Base-by-base conservation (phyloP, 768 basidiomycete species). In the Daedaleopsis sinensis region DNA sequence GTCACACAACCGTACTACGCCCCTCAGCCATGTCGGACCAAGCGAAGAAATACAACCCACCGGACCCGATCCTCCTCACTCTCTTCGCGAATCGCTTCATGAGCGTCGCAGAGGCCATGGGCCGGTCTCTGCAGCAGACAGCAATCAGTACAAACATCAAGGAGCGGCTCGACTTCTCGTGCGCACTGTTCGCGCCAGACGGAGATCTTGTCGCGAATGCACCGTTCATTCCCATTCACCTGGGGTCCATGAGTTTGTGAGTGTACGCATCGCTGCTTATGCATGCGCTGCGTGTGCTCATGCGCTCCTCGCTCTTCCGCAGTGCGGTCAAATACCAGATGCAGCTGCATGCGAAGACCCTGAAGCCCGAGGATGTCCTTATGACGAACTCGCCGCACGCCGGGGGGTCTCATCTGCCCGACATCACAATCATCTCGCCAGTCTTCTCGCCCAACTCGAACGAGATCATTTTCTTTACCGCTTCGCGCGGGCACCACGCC, bases 61-160 rank as follows among this genome's bases (percentile, higher is more conserved):
- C 92, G 12, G 94, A 96, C 72, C 91, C 93, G 0, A 93, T 96
- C 65, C 78, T 94, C 35, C 80, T 97, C 49, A 93, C 94, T 1
- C 84, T 98, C 54, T 98, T 97, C 68, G 92, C 94, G 12, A 96
- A 97, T 70, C 90, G 96, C 47, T 96, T 98, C 78, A 98, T 98
- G 96, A 92, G 92, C 68, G 93, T 98, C 19, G 94, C 94, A 10
- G 94, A 96, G 72, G 94, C 94, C 11, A 97, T 96, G 94, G 95
- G 94, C 11, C 81, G 91, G 52, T 91, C 91, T 0, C 78, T 96
- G 23, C 93, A 91, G 73, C 91, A 96, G 73, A 96, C 94, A 0
- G 87, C 94, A 3, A 95, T 95, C 68, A 89, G 90, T 70, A 95
- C 94, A 16, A 96, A 98, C 70, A 96, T 96, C 81, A 96, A 96